Percentiles rank a stretch among this genome's conserved stretches.
phyloP scores from a whole-genome alignment of 257 asterid species.

The Parsonsia alboflavescens region DNA sequence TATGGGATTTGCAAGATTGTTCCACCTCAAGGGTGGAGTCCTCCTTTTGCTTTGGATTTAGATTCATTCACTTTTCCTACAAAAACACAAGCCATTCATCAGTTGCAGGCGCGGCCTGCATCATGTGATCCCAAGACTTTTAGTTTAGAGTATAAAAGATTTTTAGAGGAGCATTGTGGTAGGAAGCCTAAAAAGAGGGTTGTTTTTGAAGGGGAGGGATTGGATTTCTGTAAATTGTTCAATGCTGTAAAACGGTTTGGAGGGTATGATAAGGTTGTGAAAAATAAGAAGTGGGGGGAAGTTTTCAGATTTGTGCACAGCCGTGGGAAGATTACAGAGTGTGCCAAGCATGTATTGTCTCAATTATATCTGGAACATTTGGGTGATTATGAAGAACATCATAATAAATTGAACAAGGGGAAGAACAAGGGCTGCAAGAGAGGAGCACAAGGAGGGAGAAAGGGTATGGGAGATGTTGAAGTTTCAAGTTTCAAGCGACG shows the following conservation, averaged over 20 bases:
- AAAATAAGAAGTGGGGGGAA: slow-evolving; percentile 87
- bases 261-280: slow-evolving; percentile 66
- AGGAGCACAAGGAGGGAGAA: slow-evolving; percentile 36
- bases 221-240: slow-evolving; percentile 81
- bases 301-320: slow-evolving; percentile 69
- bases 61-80: slow-evolving; percentile 73
- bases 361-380: slow-evolving; percentile 77
- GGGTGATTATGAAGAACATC: slow-evolving; percentile 80
- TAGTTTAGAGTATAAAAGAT: slow-evolving; percentile 64
- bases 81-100: slow-evolving; percentile 90
- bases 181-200: slow-evolving; percentile 70
- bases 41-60: slow-evolving; percentile 80
- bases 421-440: slow-evolving; percentile 42
- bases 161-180: slow-evolving; percentile 77
- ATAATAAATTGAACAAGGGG: slow-evolving; percentile 46
- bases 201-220: slow-evolving; percentile 72
- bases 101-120: slow-evolving; percentile 80
- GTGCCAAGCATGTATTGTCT: slow-evolving; percentile 78
- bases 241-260: slow-evolving; percentile 87
- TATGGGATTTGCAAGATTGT: slow-evolving; percentile 93
- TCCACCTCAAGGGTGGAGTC: slow-evolving; percentile 83
- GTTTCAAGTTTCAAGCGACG: slow-evolving; percentile 58
- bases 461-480: slow-evolving; percentile 38
- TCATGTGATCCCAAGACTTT: slow-evolving; percentile 86
- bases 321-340: slow-evolving; percentile 60